A percentile compares a stretch with the other conserved stretches of the same genome.
These are phyloP conservation scores for Tuber indicum DNA, from an alignment of 495 filamentous ascomycete genomes.

Conservation along the genomic window DNA sequence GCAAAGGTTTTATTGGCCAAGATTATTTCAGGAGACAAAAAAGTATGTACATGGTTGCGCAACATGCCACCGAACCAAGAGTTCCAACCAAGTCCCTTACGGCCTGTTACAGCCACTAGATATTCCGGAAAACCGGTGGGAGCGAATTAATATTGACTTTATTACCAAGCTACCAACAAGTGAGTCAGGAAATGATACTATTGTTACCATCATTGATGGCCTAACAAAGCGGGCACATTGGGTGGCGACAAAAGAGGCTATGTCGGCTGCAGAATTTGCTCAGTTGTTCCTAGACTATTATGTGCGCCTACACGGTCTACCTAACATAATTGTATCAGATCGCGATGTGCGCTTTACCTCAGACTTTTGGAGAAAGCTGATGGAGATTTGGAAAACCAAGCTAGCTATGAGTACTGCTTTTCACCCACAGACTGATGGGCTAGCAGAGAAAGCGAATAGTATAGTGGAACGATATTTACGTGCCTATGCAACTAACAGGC, in stretches of 20 bases:
- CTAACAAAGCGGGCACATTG: too few species aligned
- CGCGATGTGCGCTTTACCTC: conserved; percentile 5
- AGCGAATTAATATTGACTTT: background rate
- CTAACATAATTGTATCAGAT: conserved; percentile 11
- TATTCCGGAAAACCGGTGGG: conserved; percentile 12
- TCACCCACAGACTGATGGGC: too few species aligned
- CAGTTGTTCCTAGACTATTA: background rate
- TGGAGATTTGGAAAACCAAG: conserved; percentile 1
- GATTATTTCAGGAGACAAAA: conserved; percentile 4
- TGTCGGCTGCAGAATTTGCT: too few species aligned
- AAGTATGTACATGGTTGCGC: conserved; percentile 13
- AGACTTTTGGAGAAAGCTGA: conserved; percentile 4
- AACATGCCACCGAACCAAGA: conserved; percentile 8
- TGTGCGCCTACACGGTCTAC: conserved; percentile 9
- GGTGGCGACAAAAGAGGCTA: too few species aligned
- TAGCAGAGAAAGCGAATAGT: conserved; percentile 9
- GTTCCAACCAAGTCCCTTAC: conserved; percentile 2
- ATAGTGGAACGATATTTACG: conserved; percentile 9
- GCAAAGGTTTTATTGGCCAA: conserved; percentile 12
- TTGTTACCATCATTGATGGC: too few species aligned
- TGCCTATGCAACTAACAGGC: background rate
- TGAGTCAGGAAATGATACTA: too few species aligned
- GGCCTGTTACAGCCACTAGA: conserved; percentile 7
- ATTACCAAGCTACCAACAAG: too few species aligned
- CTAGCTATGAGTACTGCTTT: conserved; percentile 4